Base-by-base conservation (phyloP, 192 early-diverging fungal genomes). In the Chytriomyces sp. region DNA sequence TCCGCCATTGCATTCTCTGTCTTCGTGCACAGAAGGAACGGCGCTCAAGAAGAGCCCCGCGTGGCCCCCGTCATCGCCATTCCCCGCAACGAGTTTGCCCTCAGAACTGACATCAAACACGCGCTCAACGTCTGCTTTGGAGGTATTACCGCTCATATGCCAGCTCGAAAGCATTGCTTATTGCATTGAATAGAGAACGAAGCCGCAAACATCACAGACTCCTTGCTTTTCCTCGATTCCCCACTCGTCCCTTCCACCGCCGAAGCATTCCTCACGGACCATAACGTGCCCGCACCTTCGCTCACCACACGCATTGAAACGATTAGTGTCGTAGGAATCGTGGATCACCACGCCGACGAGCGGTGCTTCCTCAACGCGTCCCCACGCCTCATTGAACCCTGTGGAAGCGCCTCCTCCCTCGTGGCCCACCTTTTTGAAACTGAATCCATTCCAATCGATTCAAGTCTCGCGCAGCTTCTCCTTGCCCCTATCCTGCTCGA, bases 341-440 rank as follows among this genome's bases (percentile, higher is more conserved):
- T 93, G 4, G 92, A 93, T 77, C 92, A 93, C 62, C 92, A 93
- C 72, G 63, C 57, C 10, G 91, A 93, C 70, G 89, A 88, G 64
- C 64, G 73, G 5, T 52, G 81, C 6, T 86, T 89, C 64, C 38
- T 19, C 57, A 67, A 86, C 56, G n/a, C 41, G 64, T 36, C 59
- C 17, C 65, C 78, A 6, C 70, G 90, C 19, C 64, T 79, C n/a
- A 81, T 93, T 30, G 77, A 84, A 57, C 58, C 75, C n/a, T 84
- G 85, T 10, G 92, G 90, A 6, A 89, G 89, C 1, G 83, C 85
- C 60, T 70, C 83, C 12, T 81, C 83, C 17, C 74, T 91, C 2
- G 91, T 3, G 59, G 81, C 10, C 74, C 80, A 8, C 36, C 81
- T 41, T 86, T 73, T 40, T 57, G 60, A 69, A 58, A 72, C 4